phyloP scores from a whole-genome alignment of 805 yeast species.

The Candida nitratophila region DNA sequence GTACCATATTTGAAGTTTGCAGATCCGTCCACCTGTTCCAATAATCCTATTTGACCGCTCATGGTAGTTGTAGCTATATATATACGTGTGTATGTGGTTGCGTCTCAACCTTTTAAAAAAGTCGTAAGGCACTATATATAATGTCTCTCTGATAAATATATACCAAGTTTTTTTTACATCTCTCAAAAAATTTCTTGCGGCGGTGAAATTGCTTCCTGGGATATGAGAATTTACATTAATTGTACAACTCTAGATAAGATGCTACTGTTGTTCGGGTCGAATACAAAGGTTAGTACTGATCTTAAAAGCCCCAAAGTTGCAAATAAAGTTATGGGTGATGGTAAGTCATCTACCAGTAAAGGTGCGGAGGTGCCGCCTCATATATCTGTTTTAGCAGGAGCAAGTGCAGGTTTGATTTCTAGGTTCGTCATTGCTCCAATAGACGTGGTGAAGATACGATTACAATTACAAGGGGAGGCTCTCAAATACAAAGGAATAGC shows the following conservation, averaged over 20 bases:
- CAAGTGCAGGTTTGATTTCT: conserved; percentile 57
- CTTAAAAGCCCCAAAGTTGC: background rate
- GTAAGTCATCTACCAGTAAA: conserved; percentile 10
- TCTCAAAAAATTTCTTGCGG: background rate
- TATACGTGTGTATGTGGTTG: too few relatives aligned
- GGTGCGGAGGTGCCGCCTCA: conserved; percentile 45
- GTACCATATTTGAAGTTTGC: conserved; percentile 45
- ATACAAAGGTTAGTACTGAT: background rate
- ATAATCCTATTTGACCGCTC: conserved; percentile 13
- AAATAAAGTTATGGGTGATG: background rate
- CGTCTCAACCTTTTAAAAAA: too few relatives aligned
- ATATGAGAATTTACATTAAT: too few relatives aligned
- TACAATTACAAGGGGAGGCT: conserved; percentile 47
- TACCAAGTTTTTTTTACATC: background rate
- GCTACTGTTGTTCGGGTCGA: background rate
- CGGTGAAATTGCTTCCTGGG: background rate
- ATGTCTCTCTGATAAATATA: too few relatives aligned
- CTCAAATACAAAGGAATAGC: conserved; percentile 28
- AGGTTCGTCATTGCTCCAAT: conserved; percentile 59
- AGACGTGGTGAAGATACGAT: conserved; percentile 69
- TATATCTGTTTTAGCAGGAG: conserved; percentile 63
- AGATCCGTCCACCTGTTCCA: conserved; percentile 76
- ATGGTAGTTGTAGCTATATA: background rate
- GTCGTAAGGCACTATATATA: too few relatives aligned
- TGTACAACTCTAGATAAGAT: too few relatives aligned